Evolutionary conservation across 2,329 filamentous ascomycete genomes (phyloP).

Genomic region (Neoarthrinium moseri): DNA sequence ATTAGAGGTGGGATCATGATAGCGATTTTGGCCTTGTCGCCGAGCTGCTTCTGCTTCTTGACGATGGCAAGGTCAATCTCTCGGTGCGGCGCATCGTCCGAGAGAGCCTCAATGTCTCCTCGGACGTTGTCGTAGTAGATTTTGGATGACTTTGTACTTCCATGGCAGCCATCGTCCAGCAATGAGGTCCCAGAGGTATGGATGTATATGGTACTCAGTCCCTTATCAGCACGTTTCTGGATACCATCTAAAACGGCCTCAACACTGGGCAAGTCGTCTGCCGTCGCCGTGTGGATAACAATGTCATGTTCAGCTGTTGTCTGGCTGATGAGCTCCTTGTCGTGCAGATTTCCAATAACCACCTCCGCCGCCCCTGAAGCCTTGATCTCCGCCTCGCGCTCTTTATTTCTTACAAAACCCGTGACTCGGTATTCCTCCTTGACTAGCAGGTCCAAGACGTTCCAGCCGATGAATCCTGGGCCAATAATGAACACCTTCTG

Average conservation of each 20-base stretch:
- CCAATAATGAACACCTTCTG: slow-evolving; percentile 40
- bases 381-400: slow-evolving; percentile 32
- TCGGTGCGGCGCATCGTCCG: slow-evolving; percentile 41
- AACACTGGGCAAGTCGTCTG: slow-evolving; percentile 44
- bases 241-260: slow-evolving; percentile 43
- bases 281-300: slow-evolving; percentile 46
- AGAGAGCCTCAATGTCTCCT: slow-evolving; percentile 36
- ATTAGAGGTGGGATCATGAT: slow-evolving; percentile 48
- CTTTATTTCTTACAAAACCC: slow-evolving; percentile 36
- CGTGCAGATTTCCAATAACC: slow-evolving; percentile 39
- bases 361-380: slow-evolving; percentile 31
- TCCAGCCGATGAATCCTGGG: slow-evolving; percentile 46
- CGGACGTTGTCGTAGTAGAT: slow-evolving; percentile 41
- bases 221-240: slow-evolving; percentile 32
- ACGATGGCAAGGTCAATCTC: slow-evolving; percentile 44
- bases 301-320: slow-evolving; percentile 37
- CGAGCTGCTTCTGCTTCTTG: slow-evolving; percentile 31
- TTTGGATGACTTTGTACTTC: slow-evolving; percentile 31
- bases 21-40: slow-evolving; percentile 39
- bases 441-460: slow-evolving; percentile 42
- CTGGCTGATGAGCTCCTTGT: slow-evolving; percentile 35
- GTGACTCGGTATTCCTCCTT: slow-evolving; percentile 40
- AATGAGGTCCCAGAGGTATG: slow-evolving; percentile 45
- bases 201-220: slow-evolving; percentile 42
- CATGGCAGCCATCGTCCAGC: slow-evolving; percentile 34